phyloP scores from a whole-genome alignment of 257 asterid genomes.

The Forsythia viridissima region DNA sequence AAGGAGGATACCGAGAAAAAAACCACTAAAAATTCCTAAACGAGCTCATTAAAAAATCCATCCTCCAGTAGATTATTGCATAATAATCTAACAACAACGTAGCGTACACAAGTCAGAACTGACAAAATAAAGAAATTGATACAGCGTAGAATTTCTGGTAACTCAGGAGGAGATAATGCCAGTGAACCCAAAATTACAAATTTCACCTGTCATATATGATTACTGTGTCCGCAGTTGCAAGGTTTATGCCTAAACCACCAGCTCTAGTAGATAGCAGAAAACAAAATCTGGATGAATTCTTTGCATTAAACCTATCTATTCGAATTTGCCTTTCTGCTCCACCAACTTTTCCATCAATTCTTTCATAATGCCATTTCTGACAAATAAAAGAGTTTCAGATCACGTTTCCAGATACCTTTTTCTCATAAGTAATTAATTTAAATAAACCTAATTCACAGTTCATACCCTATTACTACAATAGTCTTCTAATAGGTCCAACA shows the following conservation, averaged over 20 bases:
- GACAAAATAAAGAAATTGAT: neutral
- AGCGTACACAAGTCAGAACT: neutral
- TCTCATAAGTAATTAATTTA: slow-evolving; percentile 1
- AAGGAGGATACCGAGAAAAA: neutral
- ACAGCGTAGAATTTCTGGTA: neutral
- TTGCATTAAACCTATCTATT: slow-evolving; percentile 93
- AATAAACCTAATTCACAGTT: neutral
- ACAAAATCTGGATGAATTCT: slow-evolving; percentile 94
- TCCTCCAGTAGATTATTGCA: neutral
- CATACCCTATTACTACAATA: slow-evolving; percentile 80
- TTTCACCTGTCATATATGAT: slow-evolving; percentile 90
- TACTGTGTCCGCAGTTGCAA: slow-evolving; percentile 98
- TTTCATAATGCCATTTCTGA: slow-evolving; percentile 89
- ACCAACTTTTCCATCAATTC: slow-evolving; percentile 95
- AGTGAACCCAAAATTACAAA: slow-evolving; percentile 13
- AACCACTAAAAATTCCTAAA: neutral
- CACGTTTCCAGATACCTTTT: slow-evolving; percentile 7
- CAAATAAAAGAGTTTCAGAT: slow-evolving; percentile 26
- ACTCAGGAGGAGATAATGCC: slow-evolving; percentile 6
- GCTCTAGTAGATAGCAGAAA: slow-evolving; percentile 98
- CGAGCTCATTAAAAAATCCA: neutral
- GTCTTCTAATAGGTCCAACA: slow-evolving; percentile 94
- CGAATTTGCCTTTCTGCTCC: slow-evolving; percentile 98
- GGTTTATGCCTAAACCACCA: slow-evolving; percentile 98
- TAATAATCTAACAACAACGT: neutral